Evolutionary conservation across 2,329 filamentous ascomycete genomes (phyloP).

Genomic region (Colletotrichum higginsianum): DNA sequence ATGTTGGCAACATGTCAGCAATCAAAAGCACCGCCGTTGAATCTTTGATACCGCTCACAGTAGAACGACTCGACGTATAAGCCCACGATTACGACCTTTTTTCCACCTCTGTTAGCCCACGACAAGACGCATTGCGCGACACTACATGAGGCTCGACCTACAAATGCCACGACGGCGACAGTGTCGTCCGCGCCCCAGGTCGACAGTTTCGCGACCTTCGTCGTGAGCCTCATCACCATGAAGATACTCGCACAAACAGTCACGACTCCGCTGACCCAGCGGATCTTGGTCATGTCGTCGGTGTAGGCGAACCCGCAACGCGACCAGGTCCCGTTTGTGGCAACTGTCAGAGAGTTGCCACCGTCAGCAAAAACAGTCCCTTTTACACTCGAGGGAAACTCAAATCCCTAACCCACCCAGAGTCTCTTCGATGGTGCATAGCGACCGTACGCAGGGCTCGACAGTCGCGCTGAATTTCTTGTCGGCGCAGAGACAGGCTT

Average conservation of each 20-base stretch:
- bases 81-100: background rate
- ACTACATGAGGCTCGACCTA: accelerated
- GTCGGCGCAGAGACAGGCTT: slow-evolving; percentile 52
- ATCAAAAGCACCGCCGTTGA: too few species aligned
- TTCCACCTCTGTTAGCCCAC: background rate
- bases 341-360: background rate
- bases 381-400: too few species aligned
- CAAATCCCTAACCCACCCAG: slow-evolving; percentile 47
- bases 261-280: slow-evolving; percentile 6
- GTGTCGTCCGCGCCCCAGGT: slow-evolving; percentile 26
- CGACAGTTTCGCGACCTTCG: slow-evolving; percentile 9
- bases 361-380: background rate
- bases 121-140: too few species aligned
- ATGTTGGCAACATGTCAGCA: slow-evolving; percentile 42
- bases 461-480: slow-evolving; percentile 45
- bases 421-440: slow-evolving; percentile 50
- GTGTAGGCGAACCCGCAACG: slow-evolving; percentile 3
- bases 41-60: background rate
- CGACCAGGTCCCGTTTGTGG: slow-evolving; percentile 8
- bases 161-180: slow-evolving; percentile 5
- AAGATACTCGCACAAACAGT: background rate
- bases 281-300: background rate
- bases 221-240: slow-evolving; percentile 11
- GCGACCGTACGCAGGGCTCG: slow-evolving; percentile 46
- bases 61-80: background rate